Evolutionary conservation across 1,284 basidiomycete genomes (phyloP), one percentile per base, ranked within the genome.

Genomic region (Ceratobasidium sp.): DNA sequence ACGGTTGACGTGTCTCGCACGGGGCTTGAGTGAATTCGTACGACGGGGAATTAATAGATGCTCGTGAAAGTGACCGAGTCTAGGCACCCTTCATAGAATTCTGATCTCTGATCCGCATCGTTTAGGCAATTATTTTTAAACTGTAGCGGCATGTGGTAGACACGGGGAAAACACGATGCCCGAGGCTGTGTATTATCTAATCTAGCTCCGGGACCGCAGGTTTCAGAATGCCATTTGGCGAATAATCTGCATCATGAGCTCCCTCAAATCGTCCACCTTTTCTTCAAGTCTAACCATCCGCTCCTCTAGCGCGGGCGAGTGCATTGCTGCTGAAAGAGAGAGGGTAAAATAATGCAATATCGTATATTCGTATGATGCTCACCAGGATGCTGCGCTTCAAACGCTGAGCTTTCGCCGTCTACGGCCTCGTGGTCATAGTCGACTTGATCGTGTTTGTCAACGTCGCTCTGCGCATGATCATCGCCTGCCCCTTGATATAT

Each of bases 211-310:
- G 35, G 35, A 38, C 35, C n/a, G n/a, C n/a, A n/a, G n/a, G 11
- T 11, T 11, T 38, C 35, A 44, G 21, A 18, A 32, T 38, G 30
- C 62, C 47, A 66, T 13, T 32, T 47, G 46, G 14, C 32, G 30
- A 38, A 67, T 32, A 30, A 67, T 54, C 50, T 75, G 73, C 66
- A 77, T 77, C 61, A 81, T 55, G 28, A 81, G 55, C 18, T 78
- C 77, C 44, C 77, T 76, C 61, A 81, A 77, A 4, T 77, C 75
- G 30, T 78, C 78, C 4, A 80, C 72, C 76, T 78, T 78, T 52
- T 77, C 78, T 71, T 81, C 80, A 9, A 82, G 75, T 32, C 77
- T 79, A 50, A 78, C 78, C 16, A 82, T 61, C 21, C 80, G 73
- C 2, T 77, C 78, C 52, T 79, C 76, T 18, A 67, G 49, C n/a